Base-by-base conservation (phyloP, 331 rosid genomes). In the Acacia concinna region DNA sequence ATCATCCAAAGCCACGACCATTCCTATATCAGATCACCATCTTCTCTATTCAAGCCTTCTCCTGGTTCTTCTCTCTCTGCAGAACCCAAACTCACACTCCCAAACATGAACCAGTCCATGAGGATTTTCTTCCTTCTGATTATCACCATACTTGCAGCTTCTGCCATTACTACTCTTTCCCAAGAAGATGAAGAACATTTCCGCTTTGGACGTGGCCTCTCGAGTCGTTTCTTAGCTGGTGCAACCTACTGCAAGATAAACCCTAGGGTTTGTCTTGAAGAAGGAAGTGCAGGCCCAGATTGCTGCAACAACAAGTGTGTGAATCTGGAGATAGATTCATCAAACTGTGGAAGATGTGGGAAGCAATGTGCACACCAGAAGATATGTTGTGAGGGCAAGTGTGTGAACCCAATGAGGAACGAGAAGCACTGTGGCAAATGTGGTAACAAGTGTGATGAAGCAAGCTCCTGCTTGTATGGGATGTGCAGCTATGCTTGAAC, bases 291-390 rank as follows among this genome's bases (percentile, higher is more conserved):
- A 0, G 89, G 91, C 2, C 84, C 77, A 0, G 71, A 75, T 38
- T 91, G 89, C 68, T 91, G 96, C 85, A 43, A 31, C 57, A 89
- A 86, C 76, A 89, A 78, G 46, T 91, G 96, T 20, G 91, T 87
- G 28, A 70, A 84, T 54, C 38, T 83, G 68, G 56, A 23, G 71
- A 77, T 13, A 0, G 89, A 91, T 44, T 37, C 43, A 18, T 38
- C 46, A 28, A 86, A 89, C 77, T 91, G 93, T 18, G 92, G 97
- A 9, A 85, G 8, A 25, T 91, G 97, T 56, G 93, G 92, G 25
- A 87, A 76, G 72, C 86, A 86, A 52, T 91, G 91, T 46, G 78
- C 74, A 35, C 89, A 63, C 85, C 72, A 79, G 4, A 82, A 86
- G 85, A 77, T 82, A 41, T 90, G 94, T 59, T 88, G 91, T 54